Base-by-base conservation (phyloP, 2,329 filamentous ascomycete genomes). In the Pleoardoris graminearum region DNA sequence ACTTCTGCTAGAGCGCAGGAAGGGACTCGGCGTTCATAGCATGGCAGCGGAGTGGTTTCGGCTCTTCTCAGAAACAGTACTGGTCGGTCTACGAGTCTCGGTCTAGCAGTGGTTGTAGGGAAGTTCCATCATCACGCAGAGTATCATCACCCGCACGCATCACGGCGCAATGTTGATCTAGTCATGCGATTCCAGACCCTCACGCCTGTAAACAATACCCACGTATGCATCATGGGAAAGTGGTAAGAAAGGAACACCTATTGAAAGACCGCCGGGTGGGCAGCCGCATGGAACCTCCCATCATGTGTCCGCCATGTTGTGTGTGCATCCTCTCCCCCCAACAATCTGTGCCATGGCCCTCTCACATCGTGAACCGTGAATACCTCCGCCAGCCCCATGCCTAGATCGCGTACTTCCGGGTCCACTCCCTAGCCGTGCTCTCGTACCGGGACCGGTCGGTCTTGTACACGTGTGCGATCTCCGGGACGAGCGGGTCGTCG, bases 401-500 rank as follows among this genome's bases (percentile, higher is more conserved):
- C 67, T 86, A 97, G 78, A 97, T 94, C 73, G 94, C 94, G 76
- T 97, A 97, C 84, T 99, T 99, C 77, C 93, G 86, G 70, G 94
- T 99, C 94, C 94, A 99, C 81, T 99, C 94, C 68, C 93, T 84
- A 57, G 94, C 94, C 53, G 92, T 97, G 63, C 91, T 90, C 81
- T 99, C 94, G 78, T 99, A 99, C 76, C 91, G 85, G 68, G 90
- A 86, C 68, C 91, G 89, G 78, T 99, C 94, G 62, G 93, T 97
- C 87, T 99, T 99, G 89, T 99, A 99, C 74, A 97, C 91, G 75
- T 99, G 94, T 69, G 94, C 94, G 71, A 99, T 99, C 82, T 99
- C 94, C 60, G 94, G 94, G 57, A 99, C 94, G 65, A 99, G 87
- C 72, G 94, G 94, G 78, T 99, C 94, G 76, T 99, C 94, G 61